phyloP scores from a whole-genome alignment of 2,329 filamentous ascomycete species.

The Hawksworthiomyces lignivorus region DNA sequence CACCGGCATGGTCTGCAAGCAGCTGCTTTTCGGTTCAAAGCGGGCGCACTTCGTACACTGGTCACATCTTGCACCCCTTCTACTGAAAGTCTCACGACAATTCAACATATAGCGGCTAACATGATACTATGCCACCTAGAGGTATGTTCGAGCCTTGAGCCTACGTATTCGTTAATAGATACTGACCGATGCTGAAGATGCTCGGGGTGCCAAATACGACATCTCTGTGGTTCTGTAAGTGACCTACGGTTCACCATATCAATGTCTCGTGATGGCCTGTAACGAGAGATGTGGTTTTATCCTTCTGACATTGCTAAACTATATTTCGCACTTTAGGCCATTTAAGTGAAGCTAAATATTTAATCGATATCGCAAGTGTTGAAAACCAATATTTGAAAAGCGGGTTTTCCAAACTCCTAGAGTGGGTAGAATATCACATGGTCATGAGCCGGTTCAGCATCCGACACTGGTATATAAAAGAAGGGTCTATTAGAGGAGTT shows the following conservation, averaged over 20 bases:
- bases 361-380: slow-evolving; percentile 3
- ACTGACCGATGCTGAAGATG: slow-evolving; percentile 1
- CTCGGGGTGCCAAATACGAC: slow-evolving; percentile 3
- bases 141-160: slow-evolving; percentile 1
- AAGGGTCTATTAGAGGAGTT: not conserved
- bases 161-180: not conserved
- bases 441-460: slow-evolving; percentile 8
- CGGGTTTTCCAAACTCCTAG: slow-evolving; percentile 1
- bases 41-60: slow-evolving; percentile 6
- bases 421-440: slow-evolving; percentile 11
- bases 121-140: slow-evolving; percentile 8
- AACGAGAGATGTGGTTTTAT: not conserved
- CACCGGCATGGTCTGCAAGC: slow-evolving; percentile 5
- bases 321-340: not conserved
- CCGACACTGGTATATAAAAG: slow-evolving; percentile 8
- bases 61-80: not conserved
- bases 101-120: slow-evolving; percentile 4
- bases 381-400: slow-evolving; percentile 2
- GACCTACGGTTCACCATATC: not conserved
- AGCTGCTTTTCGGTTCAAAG: slow-evolving; percentile 2
- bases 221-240: slow-evolving; percentile 8
- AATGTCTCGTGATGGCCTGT: not conserved
- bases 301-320: not conserved
- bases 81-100: not conserved
- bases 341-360: slow-evolving; percentile 1